Evolutionary conservation across 352 stramenopile species (phyloP).

Genomic region (Pythium aquatile): DNA sequence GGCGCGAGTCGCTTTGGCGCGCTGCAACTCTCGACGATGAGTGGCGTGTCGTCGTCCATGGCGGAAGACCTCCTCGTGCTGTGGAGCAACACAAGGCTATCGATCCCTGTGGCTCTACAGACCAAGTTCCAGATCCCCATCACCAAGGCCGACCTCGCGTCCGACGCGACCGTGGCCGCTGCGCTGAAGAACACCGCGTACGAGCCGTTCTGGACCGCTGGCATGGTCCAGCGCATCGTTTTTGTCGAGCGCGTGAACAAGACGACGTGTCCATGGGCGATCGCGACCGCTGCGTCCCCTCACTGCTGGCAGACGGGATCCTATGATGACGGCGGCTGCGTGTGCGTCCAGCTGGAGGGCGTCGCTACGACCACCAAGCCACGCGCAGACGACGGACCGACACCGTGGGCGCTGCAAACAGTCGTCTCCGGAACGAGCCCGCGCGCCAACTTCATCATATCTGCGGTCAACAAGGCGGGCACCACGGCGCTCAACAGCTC

Average conservation of each 20-base stretch:
- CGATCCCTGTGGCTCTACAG: not conserved
- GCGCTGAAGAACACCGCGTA: not conserved
- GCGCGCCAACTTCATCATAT: not conserved
- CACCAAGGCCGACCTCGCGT: not conserved
- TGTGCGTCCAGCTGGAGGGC: slow-evolving; percentile 1
- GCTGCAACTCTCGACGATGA: not conserved
- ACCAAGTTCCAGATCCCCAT: not conserved
- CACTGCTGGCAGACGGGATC: not conserved
- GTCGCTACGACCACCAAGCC: not conserved
- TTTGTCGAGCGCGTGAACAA: slow-evolving; percentile 1
- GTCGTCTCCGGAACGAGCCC: not conserved
- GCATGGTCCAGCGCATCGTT: not conserved
- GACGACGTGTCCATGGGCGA: not conserved
- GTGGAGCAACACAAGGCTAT: not conserved
- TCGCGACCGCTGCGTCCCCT: not conserved
- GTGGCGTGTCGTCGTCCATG: not conserved
- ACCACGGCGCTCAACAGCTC: not conserved
- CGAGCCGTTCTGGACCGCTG: not conserved
- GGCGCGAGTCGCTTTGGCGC: not conserved
- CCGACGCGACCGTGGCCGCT: not conserved
- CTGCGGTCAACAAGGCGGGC: not conserved
- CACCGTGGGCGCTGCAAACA: not conserved
- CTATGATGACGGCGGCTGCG: slow-evolving; percentile 3
- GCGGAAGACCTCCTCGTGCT: not conserved
- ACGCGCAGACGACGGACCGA: not conserved